Conservation (phyloP, 2,329 filamentous ascomycete genomes). For the Cryphonectria carpinicola region DNA sequence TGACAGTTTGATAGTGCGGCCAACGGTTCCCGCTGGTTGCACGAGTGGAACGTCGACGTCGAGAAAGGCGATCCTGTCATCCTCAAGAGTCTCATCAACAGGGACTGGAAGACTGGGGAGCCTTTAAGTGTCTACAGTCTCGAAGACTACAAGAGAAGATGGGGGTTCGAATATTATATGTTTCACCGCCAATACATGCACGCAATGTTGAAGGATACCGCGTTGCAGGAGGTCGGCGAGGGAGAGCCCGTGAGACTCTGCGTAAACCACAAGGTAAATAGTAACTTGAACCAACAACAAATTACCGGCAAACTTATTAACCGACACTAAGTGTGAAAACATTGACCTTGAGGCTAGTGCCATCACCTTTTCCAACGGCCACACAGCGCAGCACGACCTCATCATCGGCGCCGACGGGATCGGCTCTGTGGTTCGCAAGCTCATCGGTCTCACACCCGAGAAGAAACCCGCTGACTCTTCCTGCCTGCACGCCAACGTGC, state of each 20-base stretch:
- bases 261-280: conserved; percentile 57
- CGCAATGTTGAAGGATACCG: conserved; percentile 37
- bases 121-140: conserved; percentile 66
- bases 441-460: conserved; percentile 64
- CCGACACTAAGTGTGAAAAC: conserved; percentile 42
- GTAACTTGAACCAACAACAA: neutral
- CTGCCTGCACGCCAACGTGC: conserved; percentile 68
- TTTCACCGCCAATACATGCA: conserved; percentile 61
- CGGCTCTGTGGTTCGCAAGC: conserved; percentile 64
- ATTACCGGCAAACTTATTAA: neutral
- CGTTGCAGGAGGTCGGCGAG: conserved; percentile 20
- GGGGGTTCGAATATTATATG: conserved; percentile 67
- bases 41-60: conserved; percentile 70
- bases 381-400: conserved; percentile 56
- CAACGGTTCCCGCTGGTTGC: conserved; percentile 71
- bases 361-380: conserved; percentile 59
- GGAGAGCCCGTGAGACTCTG: conserved; percentile 42
- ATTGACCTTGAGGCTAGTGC: conserved; percentile 56
- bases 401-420: conserved; percentile 70
- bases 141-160: conserved; percentile 66
- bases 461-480: conserved; percentile 63
- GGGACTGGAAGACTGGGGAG: conserved; percentile 72
- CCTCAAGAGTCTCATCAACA: conserved; percentile 68
- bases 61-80: conserved; percentile 67
- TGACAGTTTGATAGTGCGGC: conserved; percentile 52